phyloP scores from a whole-genome alignment of 228 moss, liverwort and hornwort genomes.

The Sphagnum magellanicum region DNA sequence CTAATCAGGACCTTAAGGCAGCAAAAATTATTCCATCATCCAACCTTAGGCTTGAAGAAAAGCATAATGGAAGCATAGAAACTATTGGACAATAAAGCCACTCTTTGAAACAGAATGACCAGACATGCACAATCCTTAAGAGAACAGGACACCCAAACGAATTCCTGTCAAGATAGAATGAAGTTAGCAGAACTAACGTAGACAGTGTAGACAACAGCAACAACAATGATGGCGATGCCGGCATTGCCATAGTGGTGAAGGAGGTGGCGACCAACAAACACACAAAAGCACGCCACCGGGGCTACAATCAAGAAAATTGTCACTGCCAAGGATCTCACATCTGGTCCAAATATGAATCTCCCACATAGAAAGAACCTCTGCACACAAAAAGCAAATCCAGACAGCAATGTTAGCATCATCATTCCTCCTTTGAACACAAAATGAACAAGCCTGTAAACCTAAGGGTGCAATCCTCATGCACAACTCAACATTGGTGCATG shows the following conservation, averaged over 20 bases:
- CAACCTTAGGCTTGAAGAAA: too few species aligned
- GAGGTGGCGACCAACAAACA: constrained; percentile 73
- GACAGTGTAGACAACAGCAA: constrained; percentile 49
- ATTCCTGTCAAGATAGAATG: background rate
- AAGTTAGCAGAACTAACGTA: constrained; percentile 34
- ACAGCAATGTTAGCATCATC: background rate
- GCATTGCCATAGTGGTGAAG: constrained; percentile 35
- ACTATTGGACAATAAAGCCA: too few species aligned
- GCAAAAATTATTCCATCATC: too few species aligned
- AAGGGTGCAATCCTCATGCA: background rate
- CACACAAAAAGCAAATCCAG: constrained; percentile 14
- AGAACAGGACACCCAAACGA: too few species aligned
- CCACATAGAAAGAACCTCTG: constrained; percentile 97
- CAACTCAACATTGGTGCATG: too few species aligned
- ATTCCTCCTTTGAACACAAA: background rate
- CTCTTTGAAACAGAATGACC: too few species aligned
- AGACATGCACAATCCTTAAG: too few species aligned
- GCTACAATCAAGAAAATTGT: constrained; percentile 85
- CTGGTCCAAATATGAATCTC: constrained; percentile 89
- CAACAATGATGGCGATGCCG: constrained; percentile 61
- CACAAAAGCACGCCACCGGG: constrained; percentile 66
- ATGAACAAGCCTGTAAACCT: background rate
- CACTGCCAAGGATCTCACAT: constrained; percentile 85
- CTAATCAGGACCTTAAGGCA: too few species aligned
- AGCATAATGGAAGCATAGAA: too few species aligned